Conservation (phyloP, 225 moss, liverwort and hornwort species). For the Bryum argenteum region DNA sequence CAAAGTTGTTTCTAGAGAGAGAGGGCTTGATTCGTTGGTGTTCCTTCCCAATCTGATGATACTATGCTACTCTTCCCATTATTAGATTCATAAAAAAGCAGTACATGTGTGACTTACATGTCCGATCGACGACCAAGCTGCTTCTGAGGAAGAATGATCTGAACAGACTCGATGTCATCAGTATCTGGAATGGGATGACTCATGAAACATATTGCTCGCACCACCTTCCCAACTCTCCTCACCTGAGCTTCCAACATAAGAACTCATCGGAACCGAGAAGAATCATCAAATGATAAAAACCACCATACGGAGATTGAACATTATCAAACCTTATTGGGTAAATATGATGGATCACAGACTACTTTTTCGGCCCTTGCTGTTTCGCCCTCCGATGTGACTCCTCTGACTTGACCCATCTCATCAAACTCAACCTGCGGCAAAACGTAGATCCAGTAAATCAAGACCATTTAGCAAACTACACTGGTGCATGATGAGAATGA, state of each 20-base stretch:
- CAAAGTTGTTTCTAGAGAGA: no score
- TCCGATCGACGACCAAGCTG: conserved; percentile 71
- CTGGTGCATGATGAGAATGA: no score
- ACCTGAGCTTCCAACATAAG: conserved; percentile 42
- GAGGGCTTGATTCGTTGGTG: not conserved
- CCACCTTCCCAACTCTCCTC: conserved; percentile 74
- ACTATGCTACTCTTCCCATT: not conserved
- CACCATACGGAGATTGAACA: not conserved
- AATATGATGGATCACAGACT: conserved; percentile 76
- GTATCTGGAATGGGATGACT: conserved; percentile 74
- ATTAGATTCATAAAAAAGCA: not conserved
- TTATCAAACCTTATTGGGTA: conserved; percentile 62
- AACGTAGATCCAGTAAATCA: not conserved
- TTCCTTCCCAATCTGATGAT: conserved; percentile 3
- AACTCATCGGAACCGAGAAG: not conserved
- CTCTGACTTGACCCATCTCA: conserved; percentile 67
- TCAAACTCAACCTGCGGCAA: conserved; percentile 69
- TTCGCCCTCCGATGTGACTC: conserved; percentile 75
- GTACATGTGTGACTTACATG: conserved; percentile 49
- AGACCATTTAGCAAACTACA: not conserved
- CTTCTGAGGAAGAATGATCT: conserved; percentile 75
- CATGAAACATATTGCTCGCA: conserved; percentile 76
- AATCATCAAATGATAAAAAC: not conserved
- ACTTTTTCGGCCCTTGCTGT: conserved; percentile 67
- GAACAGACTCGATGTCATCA: conserved; percentile 59